Evolutionary conservation across 106 monocot species (phyloP).

Genomic region (Acorus gramineus): DNA sequence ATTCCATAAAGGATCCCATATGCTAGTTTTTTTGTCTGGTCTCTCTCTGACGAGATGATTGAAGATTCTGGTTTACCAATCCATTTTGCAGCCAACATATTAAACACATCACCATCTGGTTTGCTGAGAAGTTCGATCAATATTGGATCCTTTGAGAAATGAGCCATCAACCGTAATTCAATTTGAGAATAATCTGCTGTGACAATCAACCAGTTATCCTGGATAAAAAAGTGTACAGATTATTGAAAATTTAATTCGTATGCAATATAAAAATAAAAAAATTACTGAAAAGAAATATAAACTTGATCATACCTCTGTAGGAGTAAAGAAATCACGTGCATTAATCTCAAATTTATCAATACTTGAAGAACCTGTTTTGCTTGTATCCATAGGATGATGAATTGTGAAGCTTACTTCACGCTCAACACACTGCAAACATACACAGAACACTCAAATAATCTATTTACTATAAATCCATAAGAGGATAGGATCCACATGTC

Average conservation of each 20-base stretch:
- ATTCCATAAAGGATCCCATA: slow-evolving; percentile 99
- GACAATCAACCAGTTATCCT: slow-evolving; percentile 92
- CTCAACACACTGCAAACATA: slow-evolving; percentile 68
- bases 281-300: neutral
- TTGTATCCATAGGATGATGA: slow-evolving; percentile 11
- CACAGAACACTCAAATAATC: neutral
- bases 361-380: slow-evolving; percentile 18
- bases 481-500: neutral
- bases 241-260: neutral
- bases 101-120: slow-evolving; percentile 92
- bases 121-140: slow-evolving; percentile 78
- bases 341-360: slow-evolving; percentile 54
- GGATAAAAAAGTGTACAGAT: slow-evolving; percentile 9
- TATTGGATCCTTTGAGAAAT: slow-evolving; percentile 71
- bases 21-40: slow-evolving; percentile 74
- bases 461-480: neutral
- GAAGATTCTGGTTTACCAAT: slow-evolving; percentile 44
- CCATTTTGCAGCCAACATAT: slow-evolving; percentile 86
- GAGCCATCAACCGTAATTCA: slow-evolving; percentile 91
- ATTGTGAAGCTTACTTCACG: slow-evolving; percentile 57
- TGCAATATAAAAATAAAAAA: neutral
- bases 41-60: slow-evolving; percentile 66
- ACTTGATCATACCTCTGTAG: slow-evolving; percentile 60
- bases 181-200: slow-evolving; percentile 97
- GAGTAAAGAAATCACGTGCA: slow-evolving; percentile 89